Evolutionary conservation across 2,329 filamentous ascomycete species (phyloP), one percentile per base, ranked within the genome.

Genomic region (Hymenoscyphus scutula): DNA sequence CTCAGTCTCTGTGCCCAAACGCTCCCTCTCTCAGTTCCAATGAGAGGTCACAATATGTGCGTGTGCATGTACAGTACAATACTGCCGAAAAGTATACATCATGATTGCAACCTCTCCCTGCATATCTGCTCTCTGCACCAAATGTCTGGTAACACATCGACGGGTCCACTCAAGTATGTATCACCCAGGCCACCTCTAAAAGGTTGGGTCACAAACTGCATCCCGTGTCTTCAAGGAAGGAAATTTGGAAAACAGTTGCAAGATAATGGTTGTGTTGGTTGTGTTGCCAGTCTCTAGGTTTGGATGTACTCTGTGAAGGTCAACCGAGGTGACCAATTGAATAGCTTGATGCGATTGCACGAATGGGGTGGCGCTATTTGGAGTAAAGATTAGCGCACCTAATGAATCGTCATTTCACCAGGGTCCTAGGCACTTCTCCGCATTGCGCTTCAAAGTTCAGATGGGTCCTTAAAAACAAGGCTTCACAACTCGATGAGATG

Each of bases 321-420:
- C 19, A 23, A 51, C 45, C 45, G 45, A 51, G 45, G 45, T 51
- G 45, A 51, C 45, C 45, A 51, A 51, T 51, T 37, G 19, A 51
- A 51, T 51, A 23, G 7, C 11, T 25, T 23, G n/a, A 11, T 51
- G 5, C 45, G 25, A 51, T 23, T 25, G 45, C 45, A 51, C 19
- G 45, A 51, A 25, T 51, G 19, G 45, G 25, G 19, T 23, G n/a
- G 13, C 45, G 45, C 23, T 51, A 51, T 51, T 25, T 25, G 25
- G 45, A 19, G 45, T 19, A 51, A 23, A 51, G 23, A 23, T 51
- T 51, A 51, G 11, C 45, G 11, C 19, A 13, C 23, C 45, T 48
- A 51, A 51, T 51, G 45, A 51, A 19, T 51, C 45, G 45, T 25
- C 45, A 51, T 37, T 29, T 37, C 34, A 37, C 34, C 34, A 37